Conservation (phyloP, 2,329 filamentous ascomycete species). For the Tolypocladium tundrense region DNA sequence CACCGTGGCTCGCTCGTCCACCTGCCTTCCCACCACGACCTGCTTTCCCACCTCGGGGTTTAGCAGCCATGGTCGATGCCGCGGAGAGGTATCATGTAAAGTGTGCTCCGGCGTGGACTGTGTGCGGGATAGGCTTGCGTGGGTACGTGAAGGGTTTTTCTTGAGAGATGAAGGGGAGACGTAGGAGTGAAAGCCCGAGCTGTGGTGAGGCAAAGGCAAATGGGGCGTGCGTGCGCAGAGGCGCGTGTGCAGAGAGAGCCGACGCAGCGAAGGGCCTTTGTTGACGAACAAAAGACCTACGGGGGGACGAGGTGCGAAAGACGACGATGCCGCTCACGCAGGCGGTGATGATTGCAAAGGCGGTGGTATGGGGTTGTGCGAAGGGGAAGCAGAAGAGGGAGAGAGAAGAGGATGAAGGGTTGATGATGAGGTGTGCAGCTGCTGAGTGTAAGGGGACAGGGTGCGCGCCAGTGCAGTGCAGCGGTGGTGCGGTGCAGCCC, state of each 20-base stretch:
- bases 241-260: neutral
- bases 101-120: neutral
- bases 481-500: neutral
- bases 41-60: neutral
- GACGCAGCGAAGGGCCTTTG: neutral
- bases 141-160: neutral
- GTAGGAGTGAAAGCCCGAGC: neutral
- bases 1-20: neutral
- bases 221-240: neutral
- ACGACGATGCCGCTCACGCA: neutral
- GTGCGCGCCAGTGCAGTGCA: neutral
- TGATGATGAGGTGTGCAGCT: neutral
- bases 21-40: neutral
- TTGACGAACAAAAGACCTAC: neutral
- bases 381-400: neutral
- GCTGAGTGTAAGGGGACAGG: neutral
- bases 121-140: neutral
- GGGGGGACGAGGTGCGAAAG: neutral
- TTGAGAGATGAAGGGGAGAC: neutral
- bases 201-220: neutral
- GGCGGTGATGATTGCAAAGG: neutral
- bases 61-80: neutral
- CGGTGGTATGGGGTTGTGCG: neutral
- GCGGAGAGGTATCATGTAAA: neutral
- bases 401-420: neutral